These are phyloP conservation scores for Magnaporthales sp. DNA, from an alignment of 2,329 filamentous ascomycete species.

Conservation along the genomic window DNA sequence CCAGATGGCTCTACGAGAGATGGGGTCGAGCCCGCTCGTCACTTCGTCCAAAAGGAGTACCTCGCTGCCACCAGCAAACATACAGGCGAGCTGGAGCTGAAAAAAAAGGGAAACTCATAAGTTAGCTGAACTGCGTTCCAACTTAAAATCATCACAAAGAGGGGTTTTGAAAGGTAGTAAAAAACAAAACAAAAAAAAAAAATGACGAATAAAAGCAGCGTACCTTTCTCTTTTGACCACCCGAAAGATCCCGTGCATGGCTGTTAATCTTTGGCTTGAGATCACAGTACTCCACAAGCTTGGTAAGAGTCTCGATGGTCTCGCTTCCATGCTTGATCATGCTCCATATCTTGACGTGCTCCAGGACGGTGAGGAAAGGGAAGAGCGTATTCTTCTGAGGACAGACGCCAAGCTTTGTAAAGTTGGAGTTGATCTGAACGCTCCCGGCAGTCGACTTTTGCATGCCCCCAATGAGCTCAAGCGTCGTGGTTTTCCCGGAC, in stretches of 20 bases:
- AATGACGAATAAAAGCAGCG: too few relatives aligned
- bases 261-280: constrained; percentile 66
- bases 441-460: constrained; percentile 66
- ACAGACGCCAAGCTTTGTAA: constrained; percentile 74
- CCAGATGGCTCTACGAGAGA: constrained; percentile 86
- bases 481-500: constrained; percentile 83
- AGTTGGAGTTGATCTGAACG: constrained; percentile 64
- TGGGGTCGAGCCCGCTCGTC: constrained; percentile 76
- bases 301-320: constrained; percentile 46
- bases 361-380: constrained; percentile 77
- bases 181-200: too few relatives aligned
- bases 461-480: constrained; percentile 80
- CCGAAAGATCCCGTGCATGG: constrained; percentile 68
- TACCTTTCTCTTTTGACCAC: constrained; percentile 85
- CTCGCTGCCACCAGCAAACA: constrained; percentile 82
- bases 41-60: constrained; percentile 92
- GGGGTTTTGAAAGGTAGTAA: too few relatives aligned
- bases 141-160: background rate
- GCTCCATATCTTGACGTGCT: constrained; percentile 81
- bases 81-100: constrained; percentile 61
- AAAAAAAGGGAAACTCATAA: background rate
- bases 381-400: constrained; percentile 93
- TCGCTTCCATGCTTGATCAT: constrained; percentile 59
- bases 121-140: background rate
- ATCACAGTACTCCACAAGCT: constrained; percentile 64